phyloP scores from a whole-genome alignment of 371 early-diverging fungal genomes.

The Rhizopus sp. region DNA sequence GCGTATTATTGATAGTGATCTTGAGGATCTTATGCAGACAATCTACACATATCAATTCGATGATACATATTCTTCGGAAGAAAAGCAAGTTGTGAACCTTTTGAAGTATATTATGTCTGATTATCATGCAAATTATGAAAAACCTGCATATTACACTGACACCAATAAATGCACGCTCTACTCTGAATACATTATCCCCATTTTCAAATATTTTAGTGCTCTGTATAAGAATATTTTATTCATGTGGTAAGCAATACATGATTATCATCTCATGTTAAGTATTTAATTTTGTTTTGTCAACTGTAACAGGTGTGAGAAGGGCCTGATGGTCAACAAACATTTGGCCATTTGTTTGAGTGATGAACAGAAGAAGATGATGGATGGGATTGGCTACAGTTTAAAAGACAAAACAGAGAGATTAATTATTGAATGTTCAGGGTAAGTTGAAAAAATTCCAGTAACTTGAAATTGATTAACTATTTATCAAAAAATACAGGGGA shows the following conservation, averaged over 20 bases:
- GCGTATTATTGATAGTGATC: neutral
- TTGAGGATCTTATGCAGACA: conserved; percentile 3
- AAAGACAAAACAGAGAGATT: conserved; percentile 14
- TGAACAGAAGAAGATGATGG: conserved; percentile 16
- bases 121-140: conserved; percentile 22
- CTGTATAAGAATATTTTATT: conserved; percentile 19
- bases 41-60: conserved; percentile 1
- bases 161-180: conserved; percentile 24
- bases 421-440: conserved; percentile 19
- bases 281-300: conserved; percentile 7
- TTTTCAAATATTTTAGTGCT: conserved; percentile 32
- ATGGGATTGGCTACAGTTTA: conserved; percentile 19
- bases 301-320: conserved; percentile 18
- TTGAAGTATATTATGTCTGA: conserved; percentile 14
- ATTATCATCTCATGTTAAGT: neutral
- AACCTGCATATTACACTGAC: conserved; percentile 10
- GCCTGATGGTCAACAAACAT: conserved; percentile 14
- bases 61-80: conserved; percentile 5
- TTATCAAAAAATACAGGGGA: conserved; percentile 19
- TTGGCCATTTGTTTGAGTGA: conserved; percentile 14
- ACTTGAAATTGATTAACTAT: conserved; percentile 5
- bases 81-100: conserved; percentile 6
- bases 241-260: conserved; percentile 24
- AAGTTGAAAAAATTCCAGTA: conserved; percentile 7
- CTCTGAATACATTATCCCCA: conserved; percentile 18